phyloP scores from a whole-genome alignment of 2,329 filamentous ascomycete species.

The Xylaria digitata region DNA sequence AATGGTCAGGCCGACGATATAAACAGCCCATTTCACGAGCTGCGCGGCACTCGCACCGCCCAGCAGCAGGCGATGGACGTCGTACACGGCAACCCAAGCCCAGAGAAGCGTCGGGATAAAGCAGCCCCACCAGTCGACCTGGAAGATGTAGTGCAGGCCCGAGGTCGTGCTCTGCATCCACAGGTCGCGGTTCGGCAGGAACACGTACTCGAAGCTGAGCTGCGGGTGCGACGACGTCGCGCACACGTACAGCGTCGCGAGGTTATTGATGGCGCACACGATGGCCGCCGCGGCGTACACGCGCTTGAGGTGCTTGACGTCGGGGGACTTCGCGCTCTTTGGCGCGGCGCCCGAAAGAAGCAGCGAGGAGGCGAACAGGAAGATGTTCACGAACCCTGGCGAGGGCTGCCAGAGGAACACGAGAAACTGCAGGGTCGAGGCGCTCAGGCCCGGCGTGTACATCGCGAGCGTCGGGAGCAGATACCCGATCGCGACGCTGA shows the following conservation, averaged over 20 bases:
- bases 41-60: conserved; percentile 17
- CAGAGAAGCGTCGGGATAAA: conserved; percentile 44
- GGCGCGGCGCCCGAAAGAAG: conserved; percentile 20
- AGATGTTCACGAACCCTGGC: conserved; percentile 42
- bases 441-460: conserved; percentile 38
- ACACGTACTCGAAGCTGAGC: conserved; percentile 43
- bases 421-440: conserved; percentile 41
- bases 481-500: conserved; percentile 43
- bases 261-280: conserved; percentile 41
- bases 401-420: conserved; percentile 47
- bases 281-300: conserved; percentile 41
- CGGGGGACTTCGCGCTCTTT: conserved; percentile 27
- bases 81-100: conserved; percentile 44
- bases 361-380: conserved; percentile 40
- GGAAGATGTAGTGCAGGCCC: conserved; percentile 49
- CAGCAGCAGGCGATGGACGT: conserved; percentile 42
- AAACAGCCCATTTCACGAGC: conserved; percentile 37
- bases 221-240: conserved; percentile 41
- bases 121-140: conserved; percentile 46
- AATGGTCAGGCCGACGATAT: conserved; percentile 38
- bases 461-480: conserved; percentile 44
- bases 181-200: conserved; percentile 39
- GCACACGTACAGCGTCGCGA: conserved; percentile 42
- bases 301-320: conserved; percentile 46
- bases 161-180: conserved; percentile 41